Evolutionary conservation across 306 rosid species (phyloP).

Genomic region (Crotalaria pallida): DNA sequence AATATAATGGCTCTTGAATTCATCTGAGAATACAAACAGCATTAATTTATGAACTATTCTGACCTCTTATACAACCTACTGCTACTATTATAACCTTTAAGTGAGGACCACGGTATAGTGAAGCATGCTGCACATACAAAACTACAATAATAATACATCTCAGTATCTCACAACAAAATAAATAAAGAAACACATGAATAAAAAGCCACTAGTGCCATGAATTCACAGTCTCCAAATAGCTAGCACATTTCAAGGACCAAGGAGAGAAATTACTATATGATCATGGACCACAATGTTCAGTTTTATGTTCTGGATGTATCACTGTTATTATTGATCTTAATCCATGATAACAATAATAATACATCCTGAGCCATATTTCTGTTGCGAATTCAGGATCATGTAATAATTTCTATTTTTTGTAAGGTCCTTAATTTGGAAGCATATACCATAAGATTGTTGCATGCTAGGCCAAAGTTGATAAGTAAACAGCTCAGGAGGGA

Average conservation of each 20-base stretch:
- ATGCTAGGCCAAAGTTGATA: slow-evolving; percentile 20
- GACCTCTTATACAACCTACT: slow-evolving; percentile 7
- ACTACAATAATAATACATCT: too few relatives aligned
- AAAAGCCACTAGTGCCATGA: slow-evolving; percentile 1
- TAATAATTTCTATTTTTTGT: too few relatives aligned
- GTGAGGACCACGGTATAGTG: slow-evolving; percentile 32
- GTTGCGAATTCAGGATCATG: too few relatives aligned
- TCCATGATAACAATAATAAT: too few relatives aligned
- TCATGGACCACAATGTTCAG: too few relatives aligned
- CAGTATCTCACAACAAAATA: neutral
- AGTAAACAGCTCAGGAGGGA: slow-evolving; percentile 95
- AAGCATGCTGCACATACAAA: slow-evolving; percentile 13
- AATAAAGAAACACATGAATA: neutral
- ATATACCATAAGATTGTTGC: neutral
- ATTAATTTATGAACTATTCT: slow-evolving; percentile 29
- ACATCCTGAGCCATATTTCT: too few relatives aligned
- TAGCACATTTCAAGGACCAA: slow-evolving; percentile 15
- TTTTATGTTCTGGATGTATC: too few relatives aligned
- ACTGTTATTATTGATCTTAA: too few relatives aligned
- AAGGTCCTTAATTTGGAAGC: neutral
- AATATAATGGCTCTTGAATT: slow-evolving; percentile 24
- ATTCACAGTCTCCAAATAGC: slow-evolving; percentile 13
- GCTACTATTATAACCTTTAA: too few relatives aligned
- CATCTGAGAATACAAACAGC: slow-evolving; percentile 14
- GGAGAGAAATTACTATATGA: too few relatives aligned